A percentile compares a stretch with the other conserved stretches of the same genome.
These are phyloP conservation scores for Monosporozyma solicola DNA, from an alignment of 805 yeast species.

Conservation along the genomic window DNA sequence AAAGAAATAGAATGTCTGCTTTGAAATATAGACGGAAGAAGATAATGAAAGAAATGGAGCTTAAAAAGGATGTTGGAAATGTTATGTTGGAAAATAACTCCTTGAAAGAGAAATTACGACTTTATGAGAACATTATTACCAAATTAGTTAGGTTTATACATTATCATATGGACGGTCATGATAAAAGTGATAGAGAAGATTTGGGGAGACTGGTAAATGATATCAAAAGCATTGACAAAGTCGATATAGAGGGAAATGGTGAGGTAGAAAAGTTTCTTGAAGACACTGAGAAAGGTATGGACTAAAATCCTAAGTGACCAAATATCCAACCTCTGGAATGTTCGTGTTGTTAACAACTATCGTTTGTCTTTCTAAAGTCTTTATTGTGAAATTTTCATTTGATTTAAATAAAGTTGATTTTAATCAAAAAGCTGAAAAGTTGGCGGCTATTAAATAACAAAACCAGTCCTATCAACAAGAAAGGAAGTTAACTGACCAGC, in stretches of 20 bases:
- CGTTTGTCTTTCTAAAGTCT: background rate
- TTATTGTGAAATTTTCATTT: background rate
- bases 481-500: too few relatives aligned
- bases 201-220: conserved; percentile 4
- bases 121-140: conserved; percentile 21
- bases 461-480: too few relatives aligned
- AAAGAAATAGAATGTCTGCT: conserved; percentile 52
- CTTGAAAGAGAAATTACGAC: conserved; percentile 27
- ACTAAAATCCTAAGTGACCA: background rate
- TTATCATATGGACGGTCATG: conserved; percentile 8
- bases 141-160: conserved; percentile 15
- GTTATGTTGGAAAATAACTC: conserved; percentile 35
- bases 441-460: background rate
- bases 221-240: background rate
- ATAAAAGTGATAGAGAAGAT: conserved; percentile 5
- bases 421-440: too few relatives aligned
- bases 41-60: conserved; percentile 51
- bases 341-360: background rate
- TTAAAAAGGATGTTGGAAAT: conserved; percentile 46
- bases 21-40: conserved; percentile 53
- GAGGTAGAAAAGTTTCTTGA: background rate
- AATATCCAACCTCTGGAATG: background rate
- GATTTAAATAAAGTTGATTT: too few relatives aligned
- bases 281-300: background rate
- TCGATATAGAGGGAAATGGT: conserved; percentile 1